Conservation (phyloP, 768 basidiomycete species). For the Suillus cothurnatus region DNA sequence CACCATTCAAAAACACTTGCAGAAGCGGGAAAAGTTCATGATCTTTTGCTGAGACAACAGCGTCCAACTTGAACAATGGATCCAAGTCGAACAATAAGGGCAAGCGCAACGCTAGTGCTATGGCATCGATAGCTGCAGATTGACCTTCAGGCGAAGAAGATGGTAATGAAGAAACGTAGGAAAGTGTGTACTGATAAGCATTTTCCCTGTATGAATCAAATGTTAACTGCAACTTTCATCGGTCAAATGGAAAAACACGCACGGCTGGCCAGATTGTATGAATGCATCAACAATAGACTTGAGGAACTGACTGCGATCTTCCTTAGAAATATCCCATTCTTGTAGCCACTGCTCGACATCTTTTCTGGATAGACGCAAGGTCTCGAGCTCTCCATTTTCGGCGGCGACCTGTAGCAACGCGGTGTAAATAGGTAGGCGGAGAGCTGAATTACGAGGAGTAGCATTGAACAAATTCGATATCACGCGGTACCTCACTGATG, state of each 20-base stretch:
- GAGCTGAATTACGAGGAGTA: conserved; percentile 58
- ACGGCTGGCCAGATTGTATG: conserved; percentile 60
- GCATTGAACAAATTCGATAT: conserved; percentile 87
- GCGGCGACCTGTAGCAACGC: conserved; percentile 62
- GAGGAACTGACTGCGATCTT: conserved; percentile 67
- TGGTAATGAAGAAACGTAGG: conserved; percentile 63
- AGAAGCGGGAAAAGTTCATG: conserved; percentile 77
- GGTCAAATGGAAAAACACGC: conserved; percentile 31
- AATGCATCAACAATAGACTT: conserved; percentile 64
- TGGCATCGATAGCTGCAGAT: conserved; percentile 57
- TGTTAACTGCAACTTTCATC: neutral
- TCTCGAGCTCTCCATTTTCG: conserved; percentile 60
- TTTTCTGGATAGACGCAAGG: conserved; percentile 57
- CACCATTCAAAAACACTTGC: conserved; percentile 69
- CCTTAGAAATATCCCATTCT: conserved; percentile 69
- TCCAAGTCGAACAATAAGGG: conserved; percentile 81
- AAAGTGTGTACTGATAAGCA: conserved; percentile 66
- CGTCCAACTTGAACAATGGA: conserved; percentile 74
- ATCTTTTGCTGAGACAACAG: conserved; percentile 63
- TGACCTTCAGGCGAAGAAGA: conserved; percentile 52
- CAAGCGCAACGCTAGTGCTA: conserved; percentile 65
- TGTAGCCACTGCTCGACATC: conserved; percentile 77
- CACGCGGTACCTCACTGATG: conserved; percentile 77
- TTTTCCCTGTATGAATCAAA: conserved; percentile 41
- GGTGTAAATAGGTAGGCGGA: conserved; percentile 52